These are phyloP conservation scores for Hypomyces rosellus DNA, from an alignment of 2,329 filamentous ascomycete species.

Conservation along the genomic window DNA sequence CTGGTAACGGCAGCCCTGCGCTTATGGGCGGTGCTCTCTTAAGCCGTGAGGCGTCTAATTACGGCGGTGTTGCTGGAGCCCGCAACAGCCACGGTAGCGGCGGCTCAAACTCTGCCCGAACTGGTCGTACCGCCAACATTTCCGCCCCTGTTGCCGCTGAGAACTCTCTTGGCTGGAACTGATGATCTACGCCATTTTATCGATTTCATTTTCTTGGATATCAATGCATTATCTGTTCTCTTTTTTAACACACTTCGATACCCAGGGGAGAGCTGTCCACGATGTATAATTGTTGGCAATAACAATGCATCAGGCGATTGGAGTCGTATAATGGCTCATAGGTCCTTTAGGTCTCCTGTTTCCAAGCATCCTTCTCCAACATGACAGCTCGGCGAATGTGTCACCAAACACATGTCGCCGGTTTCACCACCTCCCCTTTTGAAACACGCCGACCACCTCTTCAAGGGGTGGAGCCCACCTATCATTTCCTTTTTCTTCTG, in stretches of 20 bases:
- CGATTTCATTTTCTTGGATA: conserved; percentile 14
- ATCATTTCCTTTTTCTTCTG: conserved; percentile 9
- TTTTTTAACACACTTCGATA: conserved; percentile 24
- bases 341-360: neutral
- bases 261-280: conserved; percentile 22
- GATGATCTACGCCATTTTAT: conserved; percentile 16
- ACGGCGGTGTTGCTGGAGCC: conserved; percentile 44
- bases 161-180: conserved; percentile 96
- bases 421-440: conserved; percentile 3
- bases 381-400: conserved; percentile 2
- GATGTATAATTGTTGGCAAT: neutral
- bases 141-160: conserved; percentile 86
- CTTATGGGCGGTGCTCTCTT: conserved; percentile 65
- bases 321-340: conserved; percentile 4
- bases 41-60: conserved; percentile 50
- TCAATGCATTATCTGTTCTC: conserved; percentile 14
- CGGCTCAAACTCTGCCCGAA: conserved; percentile 50
- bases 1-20: conserved; percentile 44
- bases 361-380: neutral
- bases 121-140: conserved; percentile 59
- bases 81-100: conserved; percentile 63
- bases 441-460: conserved; percentile 8
- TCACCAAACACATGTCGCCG: neutral
- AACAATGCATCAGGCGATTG: conserved; percentile 4
- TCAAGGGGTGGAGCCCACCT: conserved; percentile 8